Base-by-base conservation (phyloP, 352 stramenopile species). In the Phytophthora megakarya region DNA sequence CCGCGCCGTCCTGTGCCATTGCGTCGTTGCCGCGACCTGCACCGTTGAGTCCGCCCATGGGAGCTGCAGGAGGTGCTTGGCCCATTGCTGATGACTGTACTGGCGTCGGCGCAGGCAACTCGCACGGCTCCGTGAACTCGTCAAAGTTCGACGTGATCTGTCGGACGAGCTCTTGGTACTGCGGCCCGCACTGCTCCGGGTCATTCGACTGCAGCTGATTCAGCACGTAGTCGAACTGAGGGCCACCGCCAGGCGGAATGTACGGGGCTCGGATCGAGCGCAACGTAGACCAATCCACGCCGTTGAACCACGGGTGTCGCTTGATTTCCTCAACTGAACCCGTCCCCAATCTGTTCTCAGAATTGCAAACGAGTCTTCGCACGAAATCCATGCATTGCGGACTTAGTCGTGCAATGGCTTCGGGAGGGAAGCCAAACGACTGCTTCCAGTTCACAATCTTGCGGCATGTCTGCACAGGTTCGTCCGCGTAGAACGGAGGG, bases 401-500 rank as follows among this genome's bases (percentile, higher is more conserved):
- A 35, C 81, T 93, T 1, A 97, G 75, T 7, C 62, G 67, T 8
- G 60, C 59, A 22, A 74, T 80, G 19, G 83, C 76, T 43, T 94
- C 84, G 0, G 81, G 71, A 7, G 89, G 88, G 52, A 96, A 96
- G 1, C 74, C 76, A 30, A 98, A 88, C 26, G 86, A 91, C 63
- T 95, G 77, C 33, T 83, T 84, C 88, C 88, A 97, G 60, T 95
- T 87, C 46, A 95, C 84, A 60, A 91, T 90, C 75, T 99, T 99
- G 23, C 96, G 84, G 73, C 97, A 99, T 9, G 97, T 99, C 39
- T 95, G 93, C 59, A 99, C 96, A 11, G 97, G 92, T 61, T 98
- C 89, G 65, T 99, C 97, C 3, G 97, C 96, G 76, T 99, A 99
- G 72, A 99, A 99, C 11, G 97, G 97, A 37, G 98, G 98, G 78